These are phyloP conservation scores for Bertia moriformis DNA, from an alignment of 2,329 filamentous ascomycete genomes.

Conservation along the genomic window DNA sequence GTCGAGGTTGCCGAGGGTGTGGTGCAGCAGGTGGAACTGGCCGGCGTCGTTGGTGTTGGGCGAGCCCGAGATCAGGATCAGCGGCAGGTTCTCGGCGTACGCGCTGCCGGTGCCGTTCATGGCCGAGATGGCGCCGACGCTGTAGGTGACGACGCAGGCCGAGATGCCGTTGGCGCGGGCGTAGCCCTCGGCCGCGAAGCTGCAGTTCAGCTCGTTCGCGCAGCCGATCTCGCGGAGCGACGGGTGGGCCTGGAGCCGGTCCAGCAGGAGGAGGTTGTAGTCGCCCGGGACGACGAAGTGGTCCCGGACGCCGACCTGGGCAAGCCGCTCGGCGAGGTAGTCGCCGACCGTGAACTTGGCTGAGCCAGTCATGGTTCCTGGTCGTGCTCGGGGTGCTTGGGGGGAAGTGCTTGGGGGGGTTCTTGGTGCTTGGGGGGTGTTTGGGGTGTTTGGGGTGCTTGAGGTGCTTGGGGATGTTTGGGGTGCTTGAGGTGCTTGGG, in stretches of 20 bases:
- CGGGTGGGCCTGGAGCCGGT: conserved; percentile 11
- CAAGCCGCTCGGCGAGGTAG: conserved; percentile 12
- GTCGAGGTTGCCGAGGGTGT: conserved; percentile 11
- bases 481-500: too few species aligned
- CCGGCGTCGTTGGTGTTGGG: conserved; percentile 12
- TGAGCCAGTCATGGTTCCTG: not conserved
- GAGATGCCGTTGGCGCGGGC: conserved; percentile 12
- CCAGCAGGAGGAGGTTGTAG: conserved; percentile 14
- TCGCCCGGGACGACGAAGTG: conserved; percentile 13
- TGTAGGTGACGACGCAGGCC: conserved; percentile 12
- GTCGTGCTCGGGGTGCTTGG: too few species aligned
- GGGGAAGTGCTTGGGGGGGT: too few species aligned
- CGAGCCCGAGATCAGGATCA: conserved; percentile 10
- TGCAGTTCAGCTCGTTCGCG: conserved; percentile 14
- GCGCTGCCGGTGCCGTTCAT: conserved; percentile 12
- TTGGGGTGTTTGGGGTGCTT: too few species aligned
- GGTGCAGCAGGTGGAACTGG: conserved; percentile 11
- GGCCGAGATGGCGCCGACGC: conserved; percentile 11
- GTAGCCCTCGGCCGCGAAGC: conserved; percentile 13
- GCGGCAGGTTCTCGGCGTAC: conserved; percentile 12
- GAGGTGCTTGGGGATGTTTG: too few species aligned
- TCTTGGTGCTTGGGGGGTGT: too few species aligned
- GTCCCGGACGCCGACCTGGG: conserved; percentile 10
- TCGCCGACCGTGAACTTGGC: conserved; percentile 10
- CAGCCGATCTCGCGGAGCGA: conserved; percentile 11